phyloP scores from a whole-genome alignment of 2,329 filamentous ascomycete genomes.

The Massarina eburnea region DNA sequence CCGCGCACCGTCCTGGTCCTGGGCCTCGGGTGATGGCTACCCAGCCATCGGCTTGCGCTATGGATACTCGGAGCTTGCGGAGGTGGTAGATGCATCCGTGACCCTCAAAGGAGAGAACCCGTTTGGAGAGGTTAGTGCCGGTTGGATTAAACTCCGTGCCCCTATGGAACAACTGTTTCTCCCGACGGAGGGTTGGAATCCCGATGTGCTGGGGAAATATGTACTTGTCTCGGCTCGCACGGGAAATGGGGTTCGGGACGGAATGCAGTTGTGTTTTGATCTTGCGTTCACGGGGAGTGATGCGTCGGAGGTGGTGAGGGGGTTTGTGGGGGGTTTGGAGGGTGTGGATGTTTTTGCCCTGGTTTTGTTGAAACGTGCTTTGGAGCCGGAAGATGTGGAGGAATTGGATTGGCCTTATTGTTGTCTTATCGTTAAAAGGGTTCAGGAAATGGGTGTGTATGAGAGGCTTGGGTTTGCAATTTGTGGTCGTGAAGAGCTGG shows the following conservation, averaged over 20 bases:
- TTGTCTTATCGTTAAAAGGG: constrained; percentile 4
- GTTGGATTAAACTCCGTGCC: constrained; percentile 7
- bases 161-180: constrained; percentile 4
- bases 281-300: constrained; percentile 6
- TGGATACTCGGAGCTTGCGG: constrained; percentile 3
- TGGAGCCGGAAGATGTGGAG: neutral
- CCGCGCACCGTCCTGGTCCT: constrained; percentile 14
- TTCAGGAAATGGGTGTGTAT: constrained; percentile 2
- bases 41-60: constrained; percentile 1
- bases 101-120: constrained; percentile 5
- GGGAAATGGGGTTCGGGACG: constrained; percentile 3
- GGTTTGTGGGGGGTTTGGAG: constrained; percentile 8
- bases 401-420: neutral
- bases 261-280: constrained; percentile 6
- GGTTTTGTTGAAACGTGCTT: constrained; percentile 1
- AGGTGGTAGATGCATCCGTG: constrained; percentile 6
- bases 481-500: neutral
- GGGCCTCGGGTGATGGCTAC: constrained; percentile 10
- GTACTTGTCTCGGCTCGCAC: constrained; percentile 5
- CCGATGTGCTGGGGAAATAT: constrained; percentile 1
- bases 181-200: constrained; percentile 2
- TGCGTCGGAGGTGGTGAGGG: constrained; percentile 6
- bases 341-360: constrained; percentile 9
- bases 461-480: constrained; percentile 5
- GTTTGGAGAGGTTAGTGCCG: constrained; percentile 7